Percentiles rank a stretch among this genome's conserved stretches.
Evolutionary conservation across 1,139 yeast species (phyloP).

Genomic region (Spencermartinsiella ligniputridi): DNA sequence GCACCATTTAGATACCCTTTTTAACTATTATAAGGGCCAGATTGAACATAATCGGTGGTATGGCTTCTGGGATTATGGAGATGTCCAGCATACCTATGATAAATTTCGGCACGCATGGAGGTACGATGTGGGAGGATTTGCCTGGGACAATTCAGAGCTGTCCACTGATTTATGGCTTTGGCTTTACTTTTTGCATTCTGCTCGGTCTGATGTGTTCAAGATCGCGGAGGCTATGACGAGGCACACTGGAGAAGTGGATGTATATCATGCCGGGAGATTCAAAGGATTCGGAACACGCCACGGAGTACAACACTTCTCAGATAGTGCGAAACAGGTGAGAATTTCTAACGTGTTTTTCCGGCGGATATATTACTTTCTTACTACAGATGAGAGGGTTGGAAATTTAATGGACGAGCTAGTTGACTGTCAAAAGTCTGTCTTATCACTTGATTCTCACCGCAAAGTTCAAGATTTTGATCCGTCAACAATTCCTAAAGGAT

Average conservation of each 20-base stretch:
- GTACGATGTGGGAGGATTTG: conserved; percentile 18
- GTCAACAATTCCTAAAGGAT: conserved; percentile 13
- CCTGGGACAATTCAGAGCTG: conserved; percentile 18
- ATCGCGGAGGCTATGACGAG: conserved; percentile 15
- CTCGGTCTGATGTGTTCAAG: conserved; percentile 6
- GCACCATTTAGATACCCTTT: conserved; percentile 9
- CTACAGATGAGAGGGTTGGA: conserved; percentile 20
- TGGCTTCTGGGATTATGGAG: conserved; percentile 20
- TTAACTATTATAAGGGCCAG: conserved; percentile 10
- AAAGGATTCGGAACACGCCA: conserved; percentile 15
- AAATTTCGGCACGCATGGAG: conserved; percentile 13
- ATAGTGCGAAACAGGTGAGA: conserved; percentile 15
- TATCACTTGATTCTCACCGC: conserved; percentile 17
- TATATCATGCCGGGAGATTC: conserved; percentile 8
- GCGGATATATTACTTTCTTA: conserved; percentile 11
- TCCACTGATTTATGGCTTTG: conserved; percentile 10
- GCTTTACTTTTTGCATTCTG: conserved; percentile 9
- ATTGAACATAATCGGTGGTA: conserved; percentile 17
- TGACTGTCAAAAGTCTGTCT: conserved; percentile 13
- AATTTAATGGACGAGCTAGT: conserved; percentile 17
- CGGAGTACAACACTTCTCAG: conserved; percentile 22
- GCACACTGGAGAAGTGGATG: conserved; percentile 15
- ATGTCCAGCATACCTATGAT: conserved; percentile 17
- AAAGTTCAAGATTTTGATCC: conserved; percentile 15
- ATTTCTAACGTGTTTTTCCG: conserved; percentile 12